These are phyloP conservation scores for Otatea glauca DNA, from an alignment of 176 grass and related monocot genomes.

Conservation along the genomic window DNA sequence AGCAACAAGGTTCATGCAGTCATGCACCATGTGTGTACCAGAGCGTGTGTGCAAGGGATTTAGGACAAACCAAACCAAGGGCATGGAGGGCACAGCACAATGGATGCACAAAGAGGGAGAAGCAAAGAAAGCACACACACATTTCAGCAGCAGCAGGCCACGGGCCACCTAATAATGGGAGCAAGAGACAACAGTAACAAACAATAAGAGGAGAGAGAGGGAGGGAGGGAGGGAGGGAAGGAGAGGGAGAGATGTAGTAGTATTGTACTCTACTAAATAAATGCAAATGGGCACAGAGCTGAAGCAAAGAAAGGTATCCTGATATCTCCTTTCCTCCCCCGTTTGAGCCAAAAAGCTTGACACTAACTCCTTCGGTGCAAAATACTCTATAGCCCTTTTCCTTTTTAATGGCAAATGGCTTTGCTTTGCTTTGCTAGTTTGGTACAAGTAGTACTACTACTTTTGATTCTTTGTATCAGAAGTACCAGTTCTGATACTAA, in stretches of 20 bases:
- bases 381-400: background rate
- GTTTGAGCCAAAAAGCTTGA: background rate
- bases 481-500: background rate
- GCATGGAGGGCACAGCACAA: conserved; percentile 5
- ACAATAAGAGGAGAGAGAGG: background rate
- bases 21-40: background rate
- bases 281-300: conserved; percentile 19
- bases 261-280: background rate
- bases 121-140: conserved; percentile 33
- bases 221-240: background rate
- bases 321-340: background rate
- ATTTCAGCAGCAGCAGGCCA: conserved; percentile 38
- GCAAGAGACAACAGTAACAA: conserved; percentile 17
- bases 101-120: background rate
- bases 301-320: conserved; percentile 19
- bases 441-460: background rate
- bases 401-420: background rate
- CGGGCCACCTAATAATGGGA: conserved; percentile 49
- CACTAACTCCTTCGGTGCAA: background rate
- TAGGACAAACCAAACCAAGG: conserved; percentile 18
- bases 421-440: background rate
- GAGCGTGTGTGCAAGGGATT: conserved; percentile 7
- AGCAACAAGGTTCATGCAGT: background rate
- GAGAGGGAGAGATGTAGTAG: background rate
- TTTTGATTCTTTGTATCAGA: background rate